phyloP scores from a whole-genome alignment of 257 asterid genomes.

The Salvia hispanica region DNA sequence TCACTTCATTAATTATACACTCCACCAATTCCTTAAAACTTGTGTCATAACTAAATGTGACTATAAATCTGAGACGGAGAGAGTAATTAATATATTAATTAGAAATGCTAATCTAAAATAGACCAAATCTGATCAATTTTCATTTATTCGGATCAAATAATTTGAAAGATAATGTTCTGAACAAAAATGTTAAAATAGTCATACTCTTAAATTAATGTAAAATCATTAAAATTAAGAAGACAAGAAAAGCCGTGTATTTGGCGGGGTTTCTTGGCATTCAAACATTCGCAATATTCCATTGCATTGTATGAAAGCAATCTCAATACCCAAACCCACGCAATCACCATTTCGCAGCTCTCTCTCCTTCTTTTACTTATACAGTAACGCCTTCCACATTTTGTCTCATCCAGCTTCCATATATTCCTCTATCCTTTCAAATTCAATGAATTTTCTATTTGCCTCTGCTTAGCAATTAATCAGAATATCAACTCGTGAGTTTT shows the following conservation, averaged over 20 bases:
- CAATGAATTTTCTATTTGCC: background rate
- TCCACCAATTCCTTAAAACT: too few species aligned
- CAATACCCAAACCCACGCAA: constrained; percentile 12
- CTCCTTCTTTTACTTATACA: background rate
- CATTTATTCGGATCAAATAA: too few species aligned
- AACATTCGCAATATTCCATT: constrained; percentile 42
- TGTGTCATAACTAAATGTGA: too few species aligned
- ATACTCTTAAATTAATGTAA: too few species aligned
- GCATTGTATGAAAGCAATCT: constrained; percentile 32
- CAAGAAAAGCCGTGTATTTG: background rate
- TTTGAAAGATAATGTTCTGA: too few species aligned
- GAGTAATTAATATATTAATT: too few species aligned
- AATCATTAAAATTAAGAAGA: too few species aligned
- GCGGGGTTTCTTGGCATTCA: constrained; percentile 46
- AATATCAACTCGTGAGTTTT: background rate
- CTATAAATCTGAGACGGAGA: too few species aligned
- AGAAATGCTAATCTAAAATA: too few species aligned
- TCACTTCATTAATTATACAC: too few species aligned
- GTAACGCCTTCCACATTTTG: background rate
- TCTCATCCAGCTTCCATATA: background rate
- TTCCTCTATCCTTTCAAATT: background rate
- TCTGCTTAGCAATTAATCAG: constrained; percentile 3
- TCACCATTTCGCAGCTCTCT: constrained; percentile 8
- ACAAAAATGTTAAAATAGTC: too few species aligned
- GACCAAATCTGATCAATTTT: too few species aligned